These are phyloP conservation scores for Torulaspora maleeae DNA, from an alignment of 805 yeast genomes.

Conservation along the genomic window DNA sequence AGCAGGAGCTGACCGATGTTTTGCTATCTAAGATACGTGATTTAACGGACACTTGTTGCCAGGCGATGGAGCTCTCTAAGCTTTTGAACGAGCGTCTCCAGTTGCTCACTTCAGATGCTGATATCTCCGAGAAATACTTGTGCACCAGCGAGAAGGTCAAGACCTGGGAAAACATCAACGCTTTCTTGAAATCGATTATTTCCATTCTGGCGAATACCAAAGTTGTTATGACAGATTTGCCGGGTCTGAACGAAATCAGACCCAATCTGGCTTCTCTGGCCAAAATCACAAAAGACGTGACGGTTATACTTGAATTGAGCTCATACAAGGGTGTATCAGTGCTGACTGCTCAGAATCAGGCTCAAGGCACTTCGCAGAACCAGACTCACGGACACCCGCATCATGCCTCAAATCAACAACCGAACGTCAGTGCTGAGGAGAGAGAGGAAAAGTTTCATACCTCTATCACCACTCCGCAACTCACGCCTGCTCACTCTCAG, in stretches of 20 bases:
- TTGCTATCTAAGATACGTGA: conserved; percentile 64
- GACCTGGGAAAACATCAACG: conserved; percentile 82
- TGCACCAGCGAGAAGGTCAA: conserved; percentile 50
- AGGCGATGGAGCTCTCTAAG: conserved; percentile 78
- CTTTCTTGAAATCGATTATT: conserved; percentile 76
- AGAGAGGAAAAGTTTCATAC: conserved; percentile 15
- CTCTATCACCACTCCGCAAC: conserved; percentile 23
- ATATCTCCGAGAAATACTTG: conserved; percentile 36
- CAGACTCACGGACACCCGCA: conserved; percentile 14
- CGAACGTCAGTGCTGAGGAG: conserved; percentile 1
- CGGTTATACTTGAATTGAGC: conserved; percentile 72
- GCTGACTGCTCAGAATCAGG: conserved; percentile 11
- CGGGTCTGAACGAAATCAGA: conserved; percentile 72
- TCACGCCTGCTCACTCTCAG: conserved; percentile 9
- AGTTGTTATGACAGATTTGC: conserved; percentile 73
- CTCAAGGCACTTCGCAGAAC: conserved; percentile 9
- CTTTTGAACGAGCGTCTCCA: conserved; percentile 53
- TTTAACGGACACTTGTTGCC: conserved; percentile 67
- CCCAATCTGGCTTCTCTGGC: conserved; percentile 78
- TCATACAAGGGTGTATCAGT: conserved; percentile 40
- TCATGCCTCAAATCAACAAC: conserved; percentile 5
- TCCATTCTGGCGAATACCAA: conserved; percentile 81
- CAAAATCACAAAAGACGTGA: conserved; percentile 85
- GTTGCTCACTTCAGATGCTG: conserved; percentile 37
- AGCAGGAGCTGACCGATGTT: conserved; percentile 34